Percentiles rank a stretch among this genome's conserved stretches.
Evolutionary conservation across 164 flowering plant species (phyloP).

Genomic region (Liquidambar formosana): DNA sequence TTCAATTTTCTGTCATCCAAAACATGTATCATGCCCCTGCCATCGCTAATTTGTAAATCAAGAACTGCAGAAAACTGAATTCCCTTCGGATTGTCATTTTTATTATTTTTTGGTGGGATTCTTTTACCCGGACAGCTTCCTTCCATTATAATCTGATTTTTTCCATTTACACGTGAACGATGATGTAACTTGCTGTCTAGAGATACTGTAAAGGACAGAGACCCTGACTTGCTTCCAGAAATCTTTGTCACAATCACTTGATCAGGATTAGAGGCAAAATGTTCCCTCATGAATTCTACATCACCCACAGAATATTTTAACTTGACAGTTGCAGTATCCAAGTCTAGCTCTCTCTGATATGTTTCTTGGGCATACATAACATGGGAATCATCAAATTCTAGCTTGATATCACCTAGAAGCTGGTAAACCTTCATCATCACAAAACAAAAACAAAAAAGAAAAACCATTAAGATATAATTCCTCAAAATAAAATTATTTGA

Average conservation of each 20-base stretch:
- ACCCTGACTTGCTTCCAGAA: constrained; percentile 63
- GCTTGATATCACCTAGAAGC: constrained; percentile 80
- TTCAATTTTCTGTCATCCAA: constrained; percentile 61
- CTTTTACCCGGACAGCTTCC: constrained; percentile 79
- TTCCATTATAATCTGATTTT: constrained; percentile 69
- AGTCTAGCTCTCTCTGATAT: constrained; percentile 79
- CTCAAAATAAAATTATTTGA: constrained; percentile 3
- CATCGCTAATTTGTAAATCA: constrained; percentile 63
- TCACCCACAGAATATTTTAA: constrained; percentile 61
- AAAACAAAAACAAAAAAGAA: no score
- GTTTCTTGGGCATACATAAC: constrained; percentile 41
- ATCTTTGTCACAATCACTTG: constrained; percentile 76
- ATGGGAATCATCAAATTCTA: constrained; percentile 80
- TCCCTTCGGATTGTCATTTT: constrained; percentile 62
- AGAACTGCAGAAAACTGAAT: constrained; percentile 72
- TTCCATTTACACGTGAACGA: constrained; percentile 39
- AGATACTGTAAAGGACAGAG: constrained; percentile 69
- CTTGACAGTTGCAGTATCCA: constrained; percentile 76
- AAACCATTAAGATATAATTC: constrained; percentile 9
- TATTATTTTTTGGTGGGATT: constrained; percentile 35
- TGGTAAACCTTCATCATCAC: constrained; percentile 74
- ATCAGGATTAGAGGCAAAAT: constrained; percentile 82
- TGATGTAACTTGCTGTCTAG: constrained; percentile 81
- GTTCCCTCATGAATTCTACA: constrained; percentile 69
- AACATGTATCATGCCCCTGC: constrained; percentile 35